Evolutionary conservation across 495 filamentous ascomycete genomes (phyloP), one percentile per base, ranked within the genome.

Genomic region (Bacidia gigantensis): DNA sequence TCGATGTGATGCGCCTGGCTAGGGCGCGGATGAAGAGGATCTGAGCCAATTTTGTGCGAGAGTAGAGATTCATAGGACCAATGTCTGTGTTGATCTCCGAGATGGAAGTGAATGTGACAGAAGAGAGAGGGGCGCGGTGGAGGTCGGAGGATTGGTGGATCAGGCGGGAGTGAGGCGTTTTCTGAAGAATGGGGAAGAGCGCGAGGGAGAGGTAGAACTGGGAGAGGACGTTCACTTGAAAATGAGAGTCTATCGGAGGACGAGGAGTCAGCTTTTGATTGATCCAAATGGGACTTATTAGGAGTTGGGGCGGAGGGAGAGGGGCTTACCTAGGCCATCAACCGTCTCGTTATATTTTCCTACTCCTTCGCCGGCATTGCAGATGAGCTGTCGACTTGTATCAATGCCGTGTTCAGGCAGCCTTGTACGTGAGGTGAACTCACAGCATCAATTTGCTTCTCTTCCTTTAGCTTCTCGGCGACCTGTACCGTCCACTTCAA

Each of bases 71-170:
- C 10, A 66, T 67, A 2, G 74, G 63, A 0, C 77, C 78, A 43
- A 80, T 60, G 26, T 73, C 69, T 5, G 58, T 63, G 57, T 80
- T 81, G 48, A 82, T 74, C 57, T 81, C 77, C 1, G 65, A 65
- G 3, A 77, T 44, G 35, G 61, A 63, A 11, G 58, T 60, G 61
- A 80, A 82, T 3, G 66, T 59, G 47, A 70, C 64, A 24, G 63
- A 61, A 25, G 66, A 64, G 2, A 72, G 72, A 14, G 66, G 62
- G 29, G 61, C 48, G 46, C 71, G 69, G 56, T 81, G 79, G 23
- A 78, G 62, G 52, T 78, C 73, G 42, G 70, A 75, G 11, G 78
- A 73, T 55, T 76, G 70, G 46, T 73, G 63, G 39, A 78, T 72
- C 2, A 79, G 65, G 14, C 73, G 62, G 10, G 70, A 66, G 35